Percentiles rank a stretch among this genome's conserved stretches.
Evolutionary conservation across 306 rosid genomes (phyloP).

Genomic region (Dalbergia cultrata): DNA sequence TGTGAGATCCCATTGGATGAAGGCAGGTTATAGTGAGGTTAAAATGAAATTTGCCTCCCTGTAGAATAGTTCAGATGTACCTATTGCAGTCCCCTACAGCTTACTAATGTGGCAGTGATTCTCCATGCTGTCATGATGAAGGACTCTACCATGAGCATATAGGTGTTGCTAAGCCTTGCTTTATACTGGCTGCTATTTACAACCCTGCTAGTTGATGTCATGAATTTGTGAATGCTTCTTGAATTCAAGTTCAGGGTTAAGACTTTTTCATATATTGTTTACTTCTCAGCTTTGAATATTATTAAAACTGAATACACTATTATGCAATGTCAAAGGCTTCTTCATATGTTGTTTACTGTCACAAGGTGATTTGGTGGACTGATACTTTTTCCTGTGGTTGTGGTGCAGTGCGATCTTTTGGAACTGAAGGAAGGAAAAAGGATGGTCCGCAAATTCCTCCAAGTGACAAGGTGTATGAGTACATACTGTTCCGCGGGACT

Average conservation of each 20-base stretch:
- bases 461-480: constrained; percentile 85
- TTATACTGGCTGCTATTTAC: too few relatives aligned
- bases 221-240: not conserved
- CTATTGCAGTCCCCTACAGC: too few relatives aligned
- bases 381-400: constrained; percentile 32
- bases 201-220: not conserved
- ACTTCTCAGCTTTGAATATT: constrained; percentile 24
- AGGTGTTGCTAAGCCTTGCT: too few relatives aligned
- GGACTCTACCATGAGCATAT: too few relatives aligned
- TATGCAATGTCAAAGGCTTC: not conserved
- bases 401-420: constrained; percentile 85
- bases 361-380: constrained; percentile 27
- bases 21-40: constrained; percentile 1
- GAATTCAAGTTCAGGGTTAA: too few relatives aligned
- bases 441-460: constrained; percentile 90
- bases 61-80: not conserved
- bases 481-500: constrained; percentile 90
- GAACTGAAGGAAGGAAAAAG: constrained; percentile 97
- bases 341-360: constrained; percentile 6
- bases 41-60: not conserved
- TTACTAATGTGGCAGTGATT: too few relatives aligned
- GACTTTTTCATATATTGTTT: too few relatives aligned
- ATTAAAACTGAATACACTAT: not conserved
- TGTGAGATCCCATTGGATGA: not conserved
- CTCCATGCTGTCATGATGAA: too few relatives aligned